A percentile compares a stretch with the other conserved stretches of the same genome.
Evolutionary conservation across 1,284 basidiomycete genomes (phyloP).

Genomic region (Trichosporon asahii): DNA sequence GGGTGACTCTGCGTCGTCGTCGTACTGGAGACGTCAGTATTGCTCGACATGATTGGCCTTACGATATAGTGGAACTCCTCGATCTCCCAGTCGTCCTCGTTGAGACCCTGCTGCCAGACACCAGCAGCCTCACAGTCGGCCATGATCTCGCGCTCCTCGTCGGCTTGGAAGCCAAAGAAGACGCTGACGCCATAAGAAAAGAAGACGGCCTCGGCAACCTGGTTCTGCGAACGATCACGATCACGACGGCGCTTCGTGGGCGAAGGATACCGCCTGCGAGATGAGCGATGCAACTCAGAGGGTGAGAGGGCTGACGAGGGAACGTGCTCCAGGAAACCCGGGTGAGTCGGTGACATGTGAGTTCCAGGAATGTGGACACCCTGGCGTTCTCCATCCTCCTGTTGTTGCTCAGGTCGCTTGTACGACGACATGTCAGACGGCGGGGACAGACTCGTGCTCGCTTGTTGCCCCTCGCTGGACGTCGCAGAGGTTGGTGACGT

Average conservation of each 20-base stretch:
- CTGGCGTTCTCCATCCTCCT: background rate
- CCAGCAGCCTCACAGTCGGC: conserved; percentile 75
- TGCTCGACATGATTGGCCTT: conserved; percentile 36
- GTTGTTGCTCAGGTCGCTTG: background rate
- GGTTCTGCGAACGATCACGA: conserved; percentile 10
- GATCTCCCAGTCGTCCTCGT: conserved; percentile 75
- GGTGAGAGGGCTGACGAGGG: conserved; percentile 35
- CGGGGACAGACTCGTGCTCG: background rate
- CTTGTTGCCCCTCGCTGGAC: background rate
- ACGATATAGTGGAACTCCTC: conserved; percentile 85
- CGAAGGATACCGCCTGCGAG: conserved; percentile 12
- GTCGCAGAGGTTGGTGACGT: background rate
- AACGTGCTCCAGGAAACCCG: conserved; percentile 36
- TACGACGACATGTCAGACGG: background rate
- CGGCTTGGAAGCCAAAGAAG: conserved; percentile 76
- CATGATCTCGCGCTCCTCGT: conserved; percentile 71
- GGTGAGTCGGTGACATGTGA: conserved; percentile 33
- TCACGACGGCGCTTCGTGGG: conserved; percentile 20
- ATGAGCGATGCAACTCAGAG: conserved; percentile 21
- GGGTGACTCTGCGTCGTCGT: conserved; percentile 75
- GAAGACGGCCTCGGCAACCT: conserved; percentile 77
- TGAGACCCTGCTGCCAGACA: conserved; percentile 58
- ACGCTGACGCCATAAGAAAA: conserved; percentile 76
- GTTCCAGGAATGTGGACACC: conserved; percentile 27
- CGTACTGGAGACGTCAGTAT: conserved; percentile 60